Conservation (phyloP, 1,284 basidiomycete genomes). For the Puccinia hordei region DNA sequence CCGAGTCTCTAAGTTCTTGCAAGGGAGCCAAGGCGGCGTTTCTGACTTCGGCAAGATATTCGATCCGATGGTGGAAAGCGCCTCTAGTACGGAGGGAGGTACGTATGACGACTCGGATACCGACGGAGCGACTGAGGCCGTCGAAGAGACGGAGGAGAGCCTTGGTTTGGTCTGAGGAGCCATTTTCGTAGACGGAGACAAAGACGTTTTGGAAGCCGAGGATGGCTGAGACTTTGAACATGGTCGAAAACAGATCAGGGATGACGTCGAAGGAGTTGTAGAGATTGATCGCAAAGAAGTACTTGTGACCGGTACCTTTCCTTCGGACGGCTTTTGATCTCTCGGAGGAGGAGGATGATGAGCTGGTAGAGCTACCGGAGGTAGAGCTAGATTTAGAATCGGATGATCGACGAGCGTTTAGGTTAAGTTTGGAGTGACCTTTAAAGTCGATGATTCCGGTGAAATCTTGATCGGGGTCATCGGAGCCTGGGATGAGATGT, state of each 20-base stretch:
- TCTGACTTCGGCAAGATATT: slow-evolving; percentile 93
- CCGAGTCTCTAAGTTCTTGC: slow-evolving; percentile 82
- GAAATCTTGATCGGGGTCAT: slow-evolving; percentile 57
- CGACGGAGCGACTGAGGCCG: slow-evolving; percentile 80
- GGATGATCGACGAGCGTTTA: slow-evolving; percentile 51
- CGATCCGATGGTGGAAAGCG: slow-evolving; percentile 96
- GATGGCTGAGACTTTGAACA: slow-evolving; percentile 83
- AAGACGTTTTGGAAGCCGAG: slow-evolving; percentile 94
- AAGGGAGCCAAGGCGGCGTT: slow-evolving; percentile 90
- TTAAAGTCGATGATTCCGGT: slow-evolving; percentile 63
- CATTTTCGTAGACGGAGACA: slow-evolving; percentile 97
- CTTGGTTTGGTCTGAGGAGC: slow-evolving; percentile 92
- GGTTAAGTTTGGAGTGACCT: slow-evolving; percentile 59
- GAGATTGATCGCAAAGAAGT: slow-evolving; percentile 96
- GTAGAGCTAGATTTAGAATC: slow-evolving; percentile 53
- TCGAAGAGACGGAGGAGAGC: slow-evolving; percentile 89
- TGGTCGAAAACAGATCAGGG: slow-evolving; percentile 90
- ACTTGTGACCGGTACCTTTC: slow-evolving; percentile 71
- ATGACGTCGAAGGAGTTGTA: slow-evolving; percentile 85
- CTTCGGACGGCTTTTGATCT: slow-evolving; percentile 45
- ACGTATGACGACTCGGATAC: slow-evolving; percentile 84
- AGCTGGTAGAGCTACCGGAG: slow-evolving; percentile 52
- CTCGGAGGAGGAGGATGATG: background rate
- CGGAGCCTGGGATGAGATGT: slow-evolving; percentile 59
- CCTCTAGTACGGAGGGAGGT: slow-evolving; percentile 86